These are phyloP conservation scores for Chalaropsis ovoidea DNA, from an alignment of 2,329 filamentous ascomycete species.

Conservation along the genomic window DNA sequence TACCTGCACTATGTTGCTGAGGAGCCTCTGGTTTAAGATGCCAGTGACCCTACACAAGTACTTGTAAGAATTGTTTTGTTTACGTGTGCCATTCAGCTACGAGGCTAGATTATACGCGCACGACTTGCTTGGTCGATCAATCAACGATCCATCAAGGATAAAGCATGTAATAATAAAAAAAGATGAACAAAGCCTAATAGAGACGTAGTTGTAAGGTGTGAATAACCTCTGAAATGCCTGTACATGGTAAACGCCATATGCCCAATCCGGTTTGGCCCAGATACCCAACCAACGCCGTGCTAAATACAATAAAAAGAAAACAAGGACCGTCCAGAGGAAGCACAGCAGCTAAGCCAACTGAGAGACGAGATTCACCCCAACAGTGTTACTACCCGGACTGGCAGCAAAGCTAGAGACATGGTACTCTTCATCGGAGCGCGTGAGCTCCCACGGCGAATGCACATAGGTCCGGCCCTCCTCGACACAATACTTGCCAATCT, in stretches of 20 bases:
- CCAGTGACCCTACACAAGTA: not conserved
- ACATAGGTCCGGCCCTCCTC: constrained; percentile 38
- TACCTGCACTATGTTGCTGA: constrained; percentile 95
- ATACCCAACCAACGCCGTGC: constrained; percentile 2
- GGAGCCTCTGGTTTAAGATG: constrained; percentile 50
- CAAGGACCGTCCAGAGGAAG: not conserved
- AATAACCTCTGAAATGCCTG: not conserved
- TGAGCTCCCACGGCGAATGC: constrained; percentile 12
- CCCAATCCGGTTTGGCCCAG: not conserved
- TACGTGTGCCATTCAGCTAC: not conserved
- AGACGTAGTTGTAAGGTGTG: not conserved
- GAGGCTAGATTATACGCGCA: not conserved
- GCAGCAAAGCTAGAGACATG: not conserved
- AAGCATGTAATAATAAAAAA: constrained; percentile 4
- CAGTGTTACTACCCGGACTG: not conserved
- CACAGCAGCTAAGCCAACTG: not conserved
- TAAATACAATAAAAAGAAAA: not conserved
- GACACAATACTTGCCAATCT: constrained; percentile 58
- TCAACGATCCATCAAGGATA: not conserved
- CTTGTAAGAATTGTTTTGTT: not conserved
- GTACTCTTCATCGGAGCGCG: constrained; percentile 1
- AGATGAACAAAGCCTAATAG: not conserved
- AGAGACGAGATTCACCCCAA: not conserved
- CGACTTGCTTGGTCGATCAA: not conserved
- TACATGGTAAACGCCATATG: not conserved